Evolutionary conservation across 2,329 filamentous ascomycete genomes (phyloP).

Genomic region (Thelonectria discophora): DNA sequence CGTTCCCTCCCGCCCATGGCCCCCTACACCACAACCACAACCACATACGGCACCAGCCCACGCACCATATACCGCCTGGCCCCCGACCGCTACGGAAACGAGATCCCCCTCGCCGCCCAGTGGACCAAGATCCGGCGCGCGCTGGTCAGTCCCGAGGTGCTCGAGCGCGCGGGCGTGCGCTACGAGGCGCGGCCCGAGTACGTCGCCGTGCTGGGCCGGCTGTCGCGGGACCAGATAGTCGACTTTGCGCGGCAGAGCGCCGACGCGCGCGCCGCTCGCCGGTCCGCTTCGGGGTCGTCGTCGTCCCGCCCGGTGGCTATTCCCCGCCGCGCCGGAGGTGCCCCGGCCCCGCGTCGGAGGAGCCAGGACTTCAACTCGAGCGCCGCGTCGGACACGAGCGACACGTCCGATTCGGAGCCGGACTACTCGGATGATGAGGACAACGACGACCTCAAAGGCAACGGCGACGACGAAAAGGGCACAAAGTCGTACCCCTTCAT

Average conservation of each 20-base stretch:
- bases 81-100: conserved; percentile 65
- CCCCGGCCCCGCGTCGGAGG: conserved; percentile 31
- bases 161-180: conserved; percentile 63
- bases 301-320: conserved; percentile 24
- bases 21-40: conserved; percentile 41
- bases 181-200: conserved; percentile 69
- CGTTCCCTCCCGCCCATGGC: conserved; percentile 51
- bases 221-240: conserved; percentile 61
- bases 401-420: conserved; percentile 45
- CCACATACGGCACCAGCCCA: conserved; percentile 49
- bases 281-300: conserved; percentile 38
- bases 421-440: conserved; percentile 33
- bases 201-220: conserved; percentile 67
- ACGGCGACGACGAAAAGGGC: conserved; percentile 37
- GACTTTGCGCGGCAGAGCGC: conserved; percentile 60
- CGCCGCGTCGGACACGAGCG: conserved; percentile 44
- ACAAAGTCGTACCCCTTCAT: conserved; percentile 49
- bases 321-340: conserved; percentile 7
- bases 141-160: conserved; percentile 66
- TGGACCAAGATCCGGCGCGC: conserved; percentile 68
- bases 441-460: conserved; percentile 18
- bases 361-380: conserved; percentile 47
- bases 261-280: conserved; percentile 54
- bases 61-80: conserved; percentile 52
- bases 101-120: conserved; percentile 64